A percentile compares a stretch with the other conserved stretches of the same genome.
Conservation (phyloP, 1,139 yeast species). For the Kurtzmaniella quercitrusa region DNA sequence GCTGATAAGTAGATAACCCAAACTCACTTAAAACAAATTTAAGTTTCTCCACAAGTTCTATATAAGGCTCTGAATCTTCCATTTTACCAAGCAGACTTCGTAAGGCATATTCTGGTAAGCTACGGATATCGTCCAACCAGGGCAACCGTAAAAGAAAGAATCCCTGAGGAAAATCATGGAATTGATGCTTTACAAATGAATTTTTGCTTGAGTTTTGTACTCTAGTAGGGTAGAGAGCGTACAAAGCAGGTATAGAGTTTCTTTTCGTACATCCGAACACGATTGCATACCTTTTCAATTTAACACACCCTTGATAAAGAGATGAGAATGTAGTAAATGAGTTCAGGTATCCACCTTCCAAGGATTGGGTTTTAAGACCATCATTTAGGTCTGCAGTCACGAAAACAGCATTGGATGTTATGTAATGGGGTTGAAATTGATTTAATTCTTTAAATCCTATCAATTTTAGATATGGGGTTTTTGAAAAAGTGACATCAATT, state of each 20-base stretch:
- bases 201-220: conserved; percentile 15
- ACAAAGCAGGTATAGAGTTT: conserved; percentile 55
- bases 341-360: conserved; percentile 45
- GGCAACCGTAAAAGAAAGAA: conserved; percentile 60
- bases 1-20: conserved; percentile 46
- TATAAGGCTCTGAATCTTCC: conserved; percentile 6
- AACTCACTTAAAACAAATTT: conserved; percentile 36
- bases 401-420: conserved; percentile 53
- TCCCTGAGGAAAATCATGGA: conserved; percentile 50
- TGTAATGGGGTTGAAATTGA: conserved; percentile 47
- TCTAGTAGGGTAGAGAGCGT: conserved; percentile 56
- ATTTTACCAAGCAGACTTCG: conserved; percentile 3
- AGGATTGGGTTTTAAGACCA: conserved; percentile 22
- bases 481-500: conserved; percentile 17
- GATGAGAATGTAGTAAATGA: conserved; percentile 67
- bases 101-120: conserved; percentile 32
- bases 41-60: conserved; percentile 26
- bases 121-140: conserved; percentile 58
- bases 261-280: conserved; percentile 66
- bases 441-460: conserved; percentile 59
- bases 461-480: conserved; percentile 45
- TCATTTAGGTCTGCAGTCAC: conserved; percentile 42
- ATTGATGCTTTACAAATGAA: conserved; percentile 4
- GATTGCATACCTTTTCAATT: conserved; percentile 54
- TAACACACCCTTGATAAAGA: conserved; percentile 56